These are phyloP conservation scores for Plectosphaerella cucumerina DNA, from an alignment of 2,329 filamentous ascomycete species.

Conservation along the genomic window DNA sequence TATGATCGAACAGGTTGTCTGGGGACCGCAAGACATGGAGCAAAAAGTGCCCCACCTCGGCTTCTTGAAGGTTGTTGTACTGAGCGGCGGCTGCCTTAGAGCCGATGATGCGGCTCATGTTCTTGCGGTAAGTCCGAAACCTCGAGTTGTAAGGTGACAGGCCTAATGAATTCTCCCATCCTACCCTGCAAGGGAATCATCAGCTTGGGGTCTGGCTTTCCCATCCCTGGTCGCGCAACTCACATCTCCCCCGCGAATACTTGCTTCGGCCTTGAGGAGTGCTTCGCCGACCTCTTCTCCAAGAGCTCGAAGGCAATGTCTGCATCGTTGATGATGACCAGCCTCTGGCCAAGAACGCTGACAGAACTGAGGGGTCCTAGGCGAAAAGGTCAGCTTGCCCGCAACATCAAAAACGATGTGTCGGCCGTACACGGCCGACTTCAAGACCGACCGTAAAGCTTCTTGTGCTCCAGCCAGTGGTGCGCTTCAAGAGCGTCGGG, in stretches of 20 bases:
- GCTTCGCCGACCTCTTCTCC: slow-evolving; percentile 26
- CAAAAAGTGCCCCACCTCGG: slow-evolving; percentile 38
- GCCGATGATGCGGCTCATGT: slow-evolving; percentile 39
- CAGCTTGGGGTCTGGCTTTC: background rate
- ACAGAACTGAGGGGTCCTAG: slow-evolving; percentile 24
- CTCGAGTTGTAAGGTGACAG: slow-evolving; percentile 29
- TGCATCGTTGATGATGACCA: slow-evolving; percentile 34
- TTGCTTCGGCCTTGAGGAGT: slow-evolving; percentile 28
- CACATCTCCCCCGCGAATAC: slow-evolving; percentile 32
- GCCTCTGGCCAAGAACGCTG: slow-evolving; percentile 32
- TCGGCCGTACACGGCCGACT: background rate
- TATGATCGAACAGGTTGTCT: slow-evolving; percentile 30
- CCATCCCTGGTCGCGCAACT: background rate
- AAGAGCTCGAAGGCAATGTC: slow-evolving; percentile 31
- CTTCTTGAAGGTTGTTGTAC: slow-evolving; percentile 37
- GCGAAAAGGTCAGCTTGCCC: too few relatives aligned
- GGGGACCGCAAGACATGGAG: slow-evolving; percentile 34
- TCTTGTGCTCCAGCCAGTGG: slow-evolving; percentile 30
- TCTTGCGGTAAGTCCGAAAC: slow-evolving; percentile 38
- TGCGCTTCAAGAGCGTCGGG: slow-evolving; percentile 21
- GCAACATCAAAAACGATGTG: background rate
- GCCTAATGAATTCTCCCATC: slow-evolving; percentile 31
- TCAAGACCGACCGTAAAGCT: slow-evolving; percentile 19
- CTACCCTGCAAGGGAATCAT: slow-evolving; percentile 16
- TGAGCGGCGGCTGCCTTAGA: slow-evolving; percentile 30